Percentiles rank a stretch among this genome's conserved stretches.
phyloP scores from a whole-genome alignment of 805 yeast species.

The Saccharomyces jurei region DNA sequence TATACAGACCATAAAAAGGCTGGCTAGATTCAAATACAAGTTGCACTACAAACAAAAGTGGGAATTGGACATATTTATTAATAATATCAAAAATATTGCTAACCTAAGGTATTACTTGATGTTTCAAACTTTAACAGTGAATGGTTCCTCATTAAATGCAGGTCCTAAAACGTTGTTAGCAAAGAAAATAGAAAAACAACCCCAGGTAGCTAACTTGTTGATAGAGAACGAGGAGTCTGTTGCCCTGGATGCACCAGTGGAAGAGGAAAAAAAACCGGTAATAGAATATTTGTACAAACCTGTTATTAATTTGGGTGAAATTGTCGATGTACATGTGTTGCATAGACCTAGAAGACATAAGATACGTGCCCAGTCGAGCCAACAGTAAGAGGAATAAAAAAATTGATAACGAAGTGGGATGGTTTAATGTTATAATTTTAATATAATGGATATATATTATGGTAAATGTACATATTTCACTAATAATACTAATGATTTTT shows the following conservation, averaged over 20 bases:
- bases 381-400: neutral
- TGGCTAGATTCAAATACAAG: slow-evolving; percentile 20
- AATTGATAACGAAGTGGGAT: neutral
- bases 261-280: slow-evolving; percentile 19
- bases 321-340: slow-evolving; percentile 25
- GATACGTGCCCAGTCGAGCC: neutral
- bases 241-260: slow-evolving; percentile 3
- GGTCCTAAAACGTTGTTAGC: slow-evolving; percentile 3
- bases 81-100: slow-evolving; percentile 17
- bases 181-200: slow-evolving; percentile 1
- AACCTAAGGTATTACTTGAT: slow-evolving; percentile 21
- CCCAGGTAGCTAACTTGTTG: slow-evolving; percentile 1
- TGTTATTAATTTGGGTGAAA: slow-evolving; percentile 18
- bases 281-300: slow-evolving; percentile 18
- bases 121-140: slow-evolving; percentile 3
- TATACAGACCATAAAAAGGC: slow-evolving; percentile 19
- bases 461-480: neutral
- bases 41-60: slow-evolving; percentile 23
- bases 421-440: neutral
- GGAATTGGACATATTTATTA: slow-evolving; percentile 26
- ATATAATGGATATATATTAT: neutral
- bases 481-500: neutral
- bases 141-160: neutral
- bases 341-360: slow-evolving; percentile 26
- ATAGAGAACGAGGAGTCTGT: slow-evolving; percentile 4